Base-by-base conservation (phyloP, 345 rosid genomes). In the Ricinus communis region DNA sequence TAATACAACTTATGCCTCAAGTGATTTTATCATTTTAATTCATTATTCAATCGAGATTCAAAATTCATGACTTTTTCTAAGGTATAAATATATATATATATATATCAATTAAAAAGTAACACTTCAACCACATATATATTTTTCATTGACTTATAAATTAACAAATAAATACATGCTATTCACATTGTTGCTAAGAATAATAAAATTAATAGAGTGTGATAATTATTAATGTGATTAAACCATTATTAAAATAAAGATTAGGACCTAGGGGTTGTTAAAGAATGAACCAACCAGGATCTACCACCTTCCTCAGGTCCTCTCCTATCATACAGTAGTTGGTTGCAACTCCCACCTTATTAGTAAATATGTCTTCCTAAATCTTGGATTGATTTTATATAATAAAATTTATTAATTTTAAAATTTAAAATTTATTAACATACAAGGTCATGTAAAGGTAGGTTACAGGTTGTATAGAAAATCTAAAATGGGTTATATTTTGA, bases 271-370 rank as follows among this genome's bases (percentile, higher is more conserved):
- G 74, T 77, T 57, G 82, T 75, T 80, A 58, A 59, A 19, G 40
- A 67, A 77, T 73, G 19, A 62, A 77, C 80, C 82, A 77, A 80
- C 77, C 77, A 61, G n/a, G 53, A 76, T 81, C 83, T 71, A 71
- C 80, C 78, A 71, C 72, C 54, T 65, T 50, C 69, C 21, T 51
- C 33, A 24, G 0, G 46, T 49, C 68, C 5, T 46, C 55, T 13
- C 31, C 21, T 36, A 68, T 63, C 67, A 49, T 65, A 16, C 52
- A n/a, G 56, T 51, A 14, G 83, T 78, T 78, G 81, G 81, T 81
- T 78, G 66, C 86, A 77, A 71, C 82, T 57, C 62, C 85, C 75
- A 41, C 74, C 65, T 28, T 74, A 15, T 59, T 27, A 16, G n/a
- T n/a, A n/a, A 5, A 18, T 63, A 18, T 58, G 41, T 43, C 9